Evolutionary conservation across 176 grass and related monocot genomes (phyloP), one percentile per base, ranked within the genome.

Genomic region (Eremochloa ophiuroides): DNA sequence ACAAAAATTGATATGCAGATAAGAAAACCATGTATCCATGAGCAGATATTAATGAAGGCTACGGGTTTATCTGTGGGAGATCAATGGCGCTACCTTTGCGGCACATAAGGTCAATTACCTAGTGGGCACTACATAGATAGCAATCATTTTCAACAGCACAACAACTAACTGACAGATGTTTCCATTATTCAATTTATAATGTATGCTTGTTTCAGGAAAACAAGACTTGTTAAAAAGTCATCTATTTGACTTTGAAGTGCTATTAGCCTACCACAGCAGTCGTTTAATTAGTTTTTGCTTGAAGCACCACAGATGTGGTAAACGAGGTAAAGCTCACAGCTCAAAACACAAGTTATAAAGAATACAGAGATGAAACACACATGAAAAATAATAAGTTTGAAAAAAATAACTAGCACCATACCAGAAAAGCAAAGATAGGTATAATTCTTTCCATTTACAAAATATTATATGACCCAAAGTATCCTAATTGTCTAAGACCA

Each of bases 1-100:
- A 80, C 63, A 88, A 70, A 76, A 71, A 34, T 13, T 70, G 62
- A 72, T 0, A 55, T 31, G 28, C 16, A 76, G 58, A 76, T 89
- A 35, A 89, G 34, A 66, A 81, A 15, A 17, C 17, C 46, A 79
- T 38, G 29, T 23, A 15, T 25, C 17, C 1, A 34, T 31, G 0
- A 22, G 15, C 47, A 67, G 10, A 66, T 71, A 48, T 5, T 83
- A 53, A 68, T n/a, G 37, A 10, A 1, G 10, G 70, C 67, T 39
- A 27, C 28, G 2, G 70, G 13, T 11, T 48, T 60, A 8, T 23
- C 7, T 62, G 43, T 62, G 10, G 59, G 59, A 42, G 67, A 27
- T 12, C 40, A 38, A 64, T 71, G 18, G 31, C 51, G 13, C 16
- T 14, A 50, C n/a, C 70, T 74, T 41, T 17, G 14, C 29, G 39